Percentiles rank a stretch among this genome's conserved stretches.
Conservation (phyloP, 2,329 filamentous ascomycete species). For the Aureobasidium pullulans region DNA sequence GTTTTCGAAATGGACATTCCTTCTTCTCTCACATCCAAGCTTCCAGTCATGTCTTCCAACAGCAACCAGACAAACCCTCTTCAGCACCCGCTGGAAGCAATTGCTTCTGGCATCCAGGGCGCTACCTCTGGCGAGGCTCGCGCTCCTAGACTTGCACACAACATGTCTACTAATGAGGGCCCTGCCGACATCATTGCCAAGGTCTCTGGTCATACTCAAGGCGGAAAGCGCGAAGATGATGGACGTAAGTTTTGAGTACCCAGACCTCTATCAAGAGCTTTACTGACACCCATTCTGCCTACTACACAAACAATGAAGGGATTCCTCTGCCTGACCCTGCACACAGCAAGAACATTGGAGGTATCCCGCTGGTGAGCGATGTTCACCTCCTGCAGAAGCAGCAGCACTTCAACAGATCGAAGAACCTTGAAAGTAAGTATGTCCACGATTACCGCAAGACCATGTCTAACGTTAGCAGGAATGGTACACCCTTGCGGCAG, state of each 20-base stretch:
- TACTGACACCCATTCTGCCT: too few relatives aligned
- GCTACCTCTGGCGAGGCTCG: slow-evolving; percentile 32
- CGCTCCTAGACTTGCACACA: slow-evolving; percentile 31
- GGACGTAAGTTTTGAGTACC: slow-evolving; percentile 23
- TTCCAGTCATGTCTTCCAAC: slow-evolving; percentile 18
- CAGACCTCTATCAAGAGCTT: too few relatives aligned
- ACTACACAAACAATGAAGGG: slow-evolving; percentile 49
- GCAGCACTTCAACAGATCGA: slow-evolving; percentile 50
- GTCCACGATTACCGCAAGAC: not conserved
- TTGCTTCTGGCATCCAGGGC: slow-evolving; percentile 34
- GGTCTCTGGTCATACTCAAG: slow-evolving; percentile 39
- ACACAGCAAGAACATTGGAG: slow-evolving; percentile 48
- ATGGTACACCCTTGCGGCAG: slow-evolving; percentile 37
- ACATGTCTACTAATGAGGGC: slow-evolving; percentile 44
- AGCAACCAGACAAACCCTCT: slow-evolving; percentile 27
- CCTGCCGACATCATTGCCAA: slow-evolving; percentile 46
- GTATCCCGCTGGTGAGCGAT: slow-evolving; percentile 45
- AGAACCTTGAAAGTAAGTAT: slow-evolving; percentile 38
- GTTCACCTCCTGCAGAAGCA: slow-evolving; percentile 49
- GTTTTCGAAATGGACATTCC: slow-evolving; percentile 15
- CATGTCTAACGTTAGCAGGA: slow-evolving; percentile 18
- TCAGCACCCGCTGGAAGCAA: slow-evolving; percentile 37
- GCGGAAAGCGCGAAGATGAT: slow-evolving; percentile 44
- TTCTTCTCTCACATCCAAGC: slow-evolving; percentile 9
- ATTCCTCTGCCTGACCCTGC: slow-evolving; percentile 43